Evolutionary conservation across 2,329 filamentous ascomycete species (phyloP), one percentile per base, ranked within the genome.

Genomic region (Colletotrichum destructivum): DNA sequence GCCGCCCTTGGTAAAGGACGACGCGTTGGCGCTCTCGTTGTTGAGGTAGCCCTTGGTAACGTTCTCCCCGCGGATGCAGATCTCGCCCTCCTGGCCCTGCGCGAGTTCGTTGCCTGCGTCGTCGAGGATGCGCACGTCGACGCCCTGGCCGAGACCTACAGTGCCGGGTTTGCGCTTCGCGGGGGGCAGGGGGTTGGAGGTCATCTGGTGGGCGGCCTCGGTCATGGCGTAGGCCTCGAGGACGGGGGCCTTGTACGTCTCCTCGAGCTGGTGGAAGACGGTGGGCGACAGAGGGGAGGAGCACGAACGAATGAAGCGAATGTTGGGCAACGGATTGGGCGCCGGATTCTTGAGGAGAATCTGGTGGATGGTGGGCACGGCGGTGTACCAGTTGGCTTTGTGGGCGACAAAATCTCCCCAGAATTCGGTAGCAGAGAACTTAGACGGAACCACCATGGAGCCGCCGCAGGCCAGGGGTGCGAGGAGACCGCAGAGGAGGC

Each of bases 181-280:
- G 0, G 90, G 89, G 3, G 93, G 93, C 0, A 93, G 85, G 23
- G 90, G 91, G 83, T 92, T 93, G 35, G 92, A 94, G 1, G 93
- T 94, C 92, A 95, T 95, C 81, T 95, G 93, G 78, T 95, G 93
- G 5, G 94, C 90, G 8, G 94, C 94, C 84, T 97, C 94, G 51
- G 94, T 97, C 94, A 97, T 97, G 75, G 94, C 94, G 78, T 97
- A 97, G 12, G 94, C 94, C 83, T 97, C 94, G 21, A 97, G 87
- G 0, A 97, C 94, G 0, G 94, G 94, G 0, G 94, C 93, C 62
- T 90, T 86, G 80, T 95, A 93, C 0, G 90, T 88, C 76, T 90
- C 87, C 79, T 97, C 94, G 6, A 97, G 88, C 76, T 94, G 91
- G 73, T 94, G 88, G 83, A 96, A 95, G 62, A 91, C 91, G 73